phyloP scores from a whole-genome alignment of 2,329 filamentous ascomycete species.

The Polytolypa hystricis region DNA sequence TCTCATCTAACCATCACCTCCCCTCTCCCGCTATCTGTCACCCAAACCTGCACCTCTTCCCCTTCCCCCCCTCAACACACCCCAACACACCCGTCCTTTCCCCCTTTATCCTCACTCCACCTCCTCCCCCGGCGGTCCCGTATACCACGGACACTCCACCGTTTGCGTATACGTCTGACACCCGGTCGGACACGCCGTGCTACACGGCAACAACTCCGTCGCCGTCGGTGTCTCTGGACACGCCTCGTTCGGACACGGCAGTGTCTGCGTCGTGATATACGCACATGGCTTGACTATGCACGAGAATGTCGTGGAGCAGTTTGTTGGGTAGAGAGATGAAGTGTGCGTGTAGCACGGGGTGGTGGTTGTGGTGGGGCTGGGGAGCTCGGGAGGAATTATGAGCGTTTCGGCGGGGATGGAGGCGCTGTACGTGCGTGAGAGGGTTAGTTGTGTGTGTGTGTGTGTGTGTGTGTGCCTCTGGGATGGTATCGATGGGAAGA shows the following conservation, averaged over 20 bases:
- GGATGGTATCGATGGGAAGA: background rate
- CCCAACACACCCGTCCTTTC: background rate
- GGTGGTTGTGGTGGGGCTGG: too few relatives aligned
- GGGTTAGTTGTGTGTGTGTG: background rate
- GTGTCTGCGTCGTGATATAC: constrained; percentile 5
- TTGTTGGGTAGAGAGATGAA: constrained; percentile 5
- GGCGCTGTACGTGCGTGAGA: constrained; percentile 1
- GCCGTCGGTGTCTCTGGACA: constrained; percentile 8
- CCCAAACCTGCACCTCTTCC: too few relatives aligned
- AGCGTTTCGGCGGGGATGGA: constrained; percentile 4
- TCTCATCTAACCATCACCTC: too few relatives aligned
- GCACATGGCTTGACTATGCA: constrained; percentile 11
- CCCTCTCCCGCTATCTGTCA: too few relatives aligned
- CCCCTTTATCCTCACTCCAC: background rate
- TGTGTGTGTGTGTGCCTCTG: background rate
- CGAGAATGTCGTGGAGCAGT: constrained; percentile 2
- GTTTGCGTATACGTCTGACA: constrained; percentile 6
- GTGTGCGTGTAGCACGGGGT: constrained; percentile 11
- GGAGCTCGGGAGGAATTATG: too few relatives aligned
- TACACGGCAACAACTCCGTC: constrained; percentile 7
- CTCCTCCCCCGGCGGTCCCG: constrained; percentile 1
- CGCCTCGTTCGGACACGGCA: constrained; percentile 8
- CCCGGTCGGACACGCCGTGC: constrained; percentile 8
- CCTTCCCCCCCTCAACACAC: background rate
- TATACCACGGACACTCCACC: background rate